Conservation (phyloP, 345 rosid species). For the Pistacia atlantica region DNA sequence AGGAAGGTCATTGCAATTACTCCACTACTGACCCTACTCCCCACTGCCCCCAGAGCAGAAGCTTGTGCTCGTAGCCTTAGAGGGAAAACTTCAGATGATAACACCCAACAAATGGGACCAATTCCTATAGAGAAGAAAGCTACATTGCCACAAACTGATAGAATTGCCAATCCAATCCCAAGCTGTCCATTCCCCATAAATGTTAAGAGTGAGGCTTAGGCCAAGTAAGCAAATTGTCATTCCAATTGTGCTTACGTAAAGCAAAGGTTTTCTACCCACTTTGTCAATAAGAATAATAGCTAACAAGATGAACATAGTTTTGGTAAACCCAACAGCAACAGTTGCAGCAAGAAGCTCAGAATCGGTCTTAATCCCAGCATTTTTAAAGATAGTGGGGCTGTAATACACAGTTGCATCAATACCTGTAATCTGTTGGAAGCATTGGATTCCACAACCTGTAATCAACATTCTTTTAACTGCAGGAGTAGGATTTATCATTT, state of each 20-base stretch:
- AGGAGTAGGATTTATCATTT: conserved; percentile 50
- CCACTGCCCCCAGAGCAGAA: conserved; percentile 59
- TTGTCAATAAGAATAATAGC: conserved; percentile 60
- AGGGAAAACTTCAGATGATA: conserved; percentile 67
- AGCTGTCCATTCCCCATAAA: conserved; percentile 34
- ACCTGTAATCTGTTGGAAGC: conserved; percentile 72
- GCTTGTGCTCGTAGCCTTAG: conserved; percentile 70
- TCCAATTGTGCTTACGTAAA: conserved; percentile 62
- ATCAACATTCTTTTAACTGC: conserved; percentile 51
- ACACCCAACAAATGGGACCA: conserved; percentile 66
- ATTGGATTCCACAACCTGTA: conserved; percentile 62
- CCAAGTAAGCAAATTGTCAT: conserved; percentile 59
- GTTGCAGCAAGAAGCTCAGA: conserved; percentile 61
- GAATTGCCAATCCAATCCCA: conserved; percentile 41
- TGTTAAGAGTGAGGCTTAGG: conserved; percentile 44
- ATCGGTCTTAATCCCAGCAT: conserved; percentile 49
- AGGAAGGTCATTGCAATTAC: conserved; percentile 68
- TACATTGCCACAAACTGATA: conserved; percentile 57
- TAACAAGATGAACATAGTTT: conserved; percentile 54
- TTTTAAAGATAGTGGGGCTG: conserved; percentile 64
- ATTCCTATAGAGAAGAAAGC: conserved; percentile 72
- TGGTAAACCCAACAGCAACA: conserved; percentile 68
- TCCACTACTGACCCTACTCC: conserved; percentile 62
- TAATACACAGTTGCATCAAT: conserved; percentile 71
- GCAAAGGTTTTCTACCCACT: conserved; percentile 63